Percentiles rank a stretch among this genome's conserved stretches.
These are phyloP conservation scores for Eucalyptus grandis DNA, from an alignment of 345 rosid genomes.

Conservation along the genomic window DNA sequence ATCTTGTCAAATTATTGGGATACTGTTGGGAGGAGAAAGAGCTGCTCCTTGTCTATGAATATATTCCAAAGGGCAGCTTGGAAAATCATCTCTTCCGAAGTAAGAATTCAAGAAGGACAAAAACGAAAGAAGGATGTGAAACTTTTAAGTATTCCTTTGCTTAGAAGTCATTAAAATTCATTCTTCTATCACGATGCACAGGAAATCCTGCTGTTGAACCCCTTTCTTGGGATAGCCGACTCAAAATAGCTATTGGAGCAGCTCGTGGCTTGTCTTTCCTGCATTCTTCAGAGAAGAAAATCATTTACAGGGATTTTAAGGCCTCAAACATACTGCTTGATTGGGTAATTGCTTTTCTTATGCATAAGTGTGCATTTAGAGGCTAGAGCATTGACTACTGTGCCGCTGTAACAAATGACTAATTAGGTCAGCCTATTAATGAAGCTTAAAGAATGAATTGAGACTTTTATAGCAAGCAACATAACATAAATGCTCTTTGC, in stretches of 20 bases:
- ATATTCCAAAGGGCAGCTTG: conserved; percentile 70
- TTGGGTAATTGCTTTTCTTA: conserved; percentile 32
- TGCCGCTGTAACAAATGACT: neutral
- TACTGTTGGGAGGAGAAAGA: conserved; percentile 71
- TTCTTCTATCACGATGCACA: neutral
- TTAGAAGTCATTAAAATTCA: neutral
- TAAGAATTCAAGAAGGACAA: conserved; percentile 11
- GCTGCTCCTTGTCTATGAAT: conserved; percentile 75
- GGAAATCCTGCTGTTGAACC: conserved; percentile 43
- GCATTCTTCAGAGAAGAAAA: conserved; percentile 57
- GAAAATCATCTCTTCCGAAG: conserved; percentile 77
- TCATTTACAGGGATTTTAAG: conserved; percentile 82
- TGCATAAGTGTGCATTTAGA: neutral
- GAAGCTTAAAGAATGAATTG: neutral
- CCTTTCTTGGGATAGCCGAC: conserved; percentile 72
- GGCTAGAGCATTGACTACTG: neutral
- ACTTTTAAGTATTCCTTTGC: neutral
- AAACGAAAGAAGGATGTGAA: neutral
- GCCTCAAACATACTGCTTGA: conserved; percentile 78
- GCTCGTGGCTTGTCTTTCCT: conserved; percentile 72
- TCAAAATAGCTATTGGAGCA: conserved; percentile 70
- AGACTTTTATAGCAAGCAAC: neutral
- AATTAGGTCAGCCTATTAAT: neutral
- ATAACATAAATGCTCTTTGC: neutral
- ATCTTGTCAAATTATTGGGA: conserved; percentile 67